Evolutionary conservation across 192 early-diverging fungal genomes (phyloP), one percentile per base, ranked within the genome.

Genomic region (Coemansia sp.): DNA sequence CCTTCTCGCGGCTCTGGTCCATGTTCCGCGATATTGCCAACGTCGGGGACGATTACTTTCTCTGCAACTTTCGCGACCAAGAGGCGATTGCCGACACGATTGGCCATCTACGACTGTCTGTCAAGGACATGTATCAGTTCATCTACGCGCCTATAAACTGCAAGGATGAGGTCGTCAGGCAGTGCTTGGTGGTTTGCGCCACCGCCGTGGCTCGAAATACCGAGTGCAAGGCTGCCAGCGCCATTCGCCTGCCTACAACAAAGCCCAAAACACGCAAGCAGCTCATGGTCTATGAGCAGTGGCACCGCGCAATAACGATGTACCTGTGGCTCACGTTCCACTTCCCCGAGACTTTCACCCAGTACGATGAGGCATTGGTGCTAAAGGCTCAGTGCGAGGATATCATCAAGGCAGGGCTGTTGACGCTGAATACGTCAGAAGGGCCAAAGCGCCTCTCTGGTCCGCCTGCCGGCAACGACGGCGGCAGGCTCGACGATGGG

Each of bases 241-340:
- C 87, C 11, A 71, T 93, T 2, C 15, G 46, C 17, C 46, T 96
- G 11, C 89, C 88, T 2, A 31, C 17, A 15, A n/a, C 0, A 0
- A 27, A 67, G 8, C 74, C 86, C 24, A 62, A 2, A 6, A 53
- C 40, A 8, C 59, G 70, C 11, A 79, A 86, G 19, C 63, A 56
- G 17, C 76, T 90, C 20, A 37, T 65, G 12, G 51, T 67, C 0
- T 66, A 97, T 2, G 97, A 98, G 77, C 74, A 65, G n/a, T 64
- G 70, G 54, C 97, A 98, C 74, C 86, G 89, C 45, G 64, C 81
- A 1, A 88, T 96, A 25, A 92, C 93, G 67, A 56, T 94, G 22
- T 98, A 96, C 64, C 82, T 95, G 61, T 98, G 97, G 97, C 77
- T 98, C 64, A 76, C 85, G 82, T 89, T 39, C 62, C 64, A 74